phyloP scores from a whole-genome alignment of 2,329 filamentous ascomycete species.

The Endoconidiophora polonica region DNA sequence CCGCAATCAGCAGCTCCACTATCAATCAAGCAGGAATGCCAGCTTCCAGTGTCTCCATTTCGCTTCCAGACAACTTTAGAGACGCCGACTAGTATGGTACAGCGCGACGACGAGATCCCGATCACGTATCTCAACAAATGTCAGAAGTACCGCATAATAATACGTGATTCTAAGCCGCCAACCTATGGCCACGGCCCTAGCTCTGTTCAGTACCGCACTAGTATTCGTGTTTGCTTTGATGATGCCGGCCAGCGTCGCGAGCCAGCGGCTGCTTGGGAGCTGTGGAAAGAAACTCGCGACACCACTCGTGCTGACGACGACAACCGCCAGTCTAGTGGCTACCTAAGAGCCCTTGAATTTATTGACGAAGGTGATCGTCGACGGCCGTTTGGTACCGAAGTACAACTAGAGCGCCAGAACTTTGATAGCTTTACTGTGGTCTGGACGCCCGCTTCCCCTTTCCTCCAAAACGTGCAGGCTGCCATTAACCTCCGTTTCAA shows the following conservation, averaged over 20 bases:
- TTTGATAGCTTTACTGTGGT: constrained; percentile 89
- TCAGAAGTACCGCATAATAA: constrained; percentile 75
- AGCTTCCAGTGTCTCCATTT: constrained; percentile 29
- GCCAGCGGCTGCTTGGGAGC: constrained; percentile 65
- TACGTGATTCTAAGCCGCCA: constrained; percentile 55
- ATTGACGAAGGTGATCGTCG: constrained; percentile 59
- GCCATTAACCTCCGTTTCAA: constrained; percentile 89
- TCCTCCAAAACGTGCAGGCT: constrained; percentile 56
- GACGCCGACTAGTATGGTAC: constrained; percentile 92
- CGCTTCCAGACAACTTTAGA: constrained; percentile 82
- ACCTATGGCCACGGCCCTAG: constrained; percentile 32
- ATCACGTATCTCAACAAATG: constrained; percentile 98
- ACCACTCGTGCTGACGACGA: constrained; percentile 47
- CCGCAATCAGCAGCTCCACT: background rate
- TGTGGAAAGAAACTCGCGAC: constrained; percentile 95
- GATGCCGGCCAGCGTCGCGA: constrained; percentile 83
- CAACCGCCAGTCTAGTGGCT: constrained; percentile 82
- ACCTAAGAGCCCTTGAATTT: constrained; percentile 86
- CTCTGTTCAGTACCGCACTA: constrained; percentile 67
- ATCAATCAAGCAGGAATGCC: background rate
- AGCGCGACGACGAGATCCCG: constrained; percentile 74
- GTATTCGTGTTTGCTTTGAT: constrained; percentile 89
- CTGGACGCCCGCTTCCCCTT: constrained; percentile 56
- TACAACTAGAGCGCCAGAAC: constrained; percentile 59
- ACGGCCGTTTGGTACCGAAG: constrained; percentile 32